phyloP scores from a whole-genome alignment of 305 asterid species.

The Fraxinus velutina region DNA sequence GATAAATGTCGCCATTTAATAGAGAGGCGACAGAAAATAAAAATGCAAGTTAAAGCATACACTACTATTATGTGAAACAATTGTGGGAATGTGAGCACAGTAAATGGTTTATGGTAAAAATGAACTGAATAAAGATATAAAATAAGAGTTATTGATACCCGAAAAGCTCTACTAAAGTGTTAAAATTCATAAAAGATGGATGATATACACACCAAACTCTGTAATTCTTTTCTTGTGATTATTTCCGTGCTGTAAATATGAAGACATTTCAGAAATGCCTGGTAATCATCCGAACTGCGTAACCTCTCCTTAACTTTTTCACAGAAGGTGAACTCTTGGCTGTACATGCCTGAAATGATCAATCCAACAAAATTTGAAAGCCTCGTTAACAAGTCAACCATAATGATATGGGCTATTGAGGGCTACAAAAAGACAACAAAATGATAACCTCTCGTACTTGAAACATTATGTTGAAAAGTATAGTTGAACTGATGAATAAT shows the following conservation, averaged over 20 bases:
- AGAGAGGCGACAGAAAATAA: background rate
- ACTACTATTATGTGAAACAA: conserved; percentile 1
- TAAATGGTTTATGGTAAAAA: conserved; percentile 11
- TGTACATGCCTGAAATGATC: conserved; percentile 62
- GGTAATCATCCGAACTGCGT: conserved; percentile 79
- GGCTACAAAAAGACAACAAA: background rate
- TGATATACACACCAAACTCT: conserved; percentile 66
- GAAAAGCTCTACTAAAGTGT: conserved; percentile 4
- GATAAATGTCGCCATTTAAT: background rate
- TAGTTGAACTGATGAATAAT: background rate
- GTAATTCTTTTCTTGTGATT: conserved; percentile 84
- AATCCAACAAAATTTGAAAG: conserved; percentile 26
- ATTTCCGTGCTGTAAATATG: conserved; percentile 94
- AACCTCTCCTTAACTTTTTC: conserved; percentile 95
- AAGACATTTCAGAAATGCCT: conserved; percentile 95
- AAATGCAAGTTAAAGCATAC: conserved; percentile 12
- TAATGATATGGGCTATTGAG: background rate
- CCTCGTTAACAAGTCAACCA: conserved; percentile 12
- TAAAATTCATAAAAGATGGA: conserved; percentile 12
- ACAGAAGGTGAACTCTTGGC: conserved; percentile 81
- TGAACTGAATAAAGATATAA: background rate
- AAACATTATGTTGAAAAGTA: background rate
- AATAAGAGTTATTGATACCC: background rate
- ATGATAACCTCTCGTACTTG: background rate
- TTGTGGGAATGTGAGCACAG: background rate